Evolutionary conservation across 2,329 filamentous ascomycete genomes (phyloP).

Genomic region (Bipolaris zeicola): DNA sequence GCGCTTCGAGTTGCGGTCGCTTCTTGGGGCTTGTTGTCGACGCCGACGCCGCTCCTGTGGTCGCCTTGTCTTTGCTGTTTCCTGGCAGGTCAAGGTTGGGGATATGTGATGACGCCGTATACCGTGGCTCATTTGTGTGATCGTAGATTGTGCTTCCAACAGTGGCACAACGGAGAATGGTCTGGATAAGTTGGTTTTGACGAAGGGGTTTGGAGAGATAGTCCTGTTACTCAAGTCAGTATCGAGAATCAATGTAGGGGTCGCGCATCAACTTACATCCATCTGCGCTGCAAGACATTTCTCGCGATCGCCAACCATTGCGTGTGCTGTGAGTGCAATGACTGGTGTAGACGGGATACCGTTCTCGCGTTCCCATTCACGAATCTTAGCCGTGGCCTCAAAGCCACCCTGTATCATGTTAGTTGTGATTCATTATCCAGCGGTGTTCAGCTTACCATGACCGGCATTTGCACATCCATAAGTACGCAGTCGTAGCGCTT

Average conservation of each 20-base stretch:
- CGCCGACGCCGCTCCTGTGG: slow-evolving; percentile 4
- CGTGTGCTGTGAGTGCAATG: slow-evolving; percentile 94
- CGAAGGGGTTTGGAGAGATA: slow-evolving; percentile 96
- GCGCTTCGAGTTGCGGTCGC: slow-evolving; percentile 63
- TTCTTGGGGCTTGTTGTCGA: slow-evolving; percentile 18
- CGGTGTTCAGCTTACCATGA: slow-evolving; percentile 70
- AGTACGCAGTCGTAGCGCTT: slow-evolving; percentile 95
- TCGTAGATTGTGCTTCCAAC: slow-evolving; percentile 83
- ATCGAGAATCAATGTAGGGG: not conserved
- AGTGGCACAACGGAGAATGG: slow-evolving; percentile 94
- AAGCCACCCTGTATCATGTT: slow-evolving; percentile 77
- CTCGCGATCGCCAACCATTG: slow-evolving; percentile 97
- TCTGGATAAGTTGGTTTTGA: slow-evolving; percentile 96
- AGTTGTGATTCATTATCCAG: slow-evolving; percentile 31
- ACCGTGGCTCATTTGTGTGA: slow-evolving; percentile 52
- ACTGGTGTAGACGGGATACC: slow-evolving; percentile 86
- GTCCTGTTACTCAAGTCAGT: slow-evolving; percentile 58
- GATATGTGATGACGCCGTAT: slow-evolving; percentile 13
- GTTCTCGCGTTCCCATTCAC: slow-evolving; percentile 87
- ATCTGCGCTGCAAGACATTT: slow-evolving; percentile 99
- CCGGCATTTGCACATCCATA: slow-evolving; percentile 99
- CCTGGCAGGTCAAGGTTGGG: slow-evolving; percentile 10
- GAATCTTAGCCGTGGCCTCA: slow-evolving; percentile 94
- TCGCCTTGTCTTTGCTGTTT: slow-evolving; percentile 4
- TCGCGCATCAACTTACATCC: slow-evolving; percentile 62